Evolutionary conservation across 192 early-diverging fungal genomes (phyloP).

Genomic region (Coemansia pectinata): DNA sequence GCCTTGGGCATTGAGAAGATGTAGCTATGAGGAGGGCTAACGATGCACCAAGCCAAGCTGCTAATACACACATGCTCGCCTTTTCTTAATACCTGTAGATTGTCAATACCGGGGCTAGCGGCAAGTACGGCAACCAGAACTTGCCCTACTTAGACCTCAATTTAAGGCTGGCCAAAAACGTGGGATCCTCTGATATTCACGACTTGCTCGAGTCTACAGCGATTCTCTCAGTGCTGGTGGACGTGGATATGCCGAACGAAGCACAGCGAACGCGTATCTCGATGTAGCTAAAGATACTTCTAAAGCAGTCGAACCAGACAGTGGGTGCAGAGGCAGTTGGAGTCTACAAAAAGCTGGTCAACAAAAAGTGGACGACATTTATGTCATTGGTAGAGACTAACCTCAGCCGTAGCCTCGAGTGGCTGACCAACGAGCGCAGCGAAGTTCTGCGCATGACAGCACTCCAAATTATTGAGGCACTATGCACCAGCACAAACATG

Average conservation of each 20-base stretch:
- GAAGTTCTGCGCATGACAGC: constrained; percentile 26
- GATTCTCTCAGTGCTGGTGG: constrained; percentile 17
- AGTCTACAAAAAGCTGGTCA: constrained; percentile 20
- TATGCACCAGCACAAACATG: constrained; percentile 56
- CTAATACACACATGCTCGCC: background rate
- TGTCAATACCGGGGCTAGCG: constrained; percentile 14
- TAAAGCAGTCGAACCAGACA: constrained; percentile 4
- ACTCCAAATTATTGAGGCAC: constrained; percentile 21
- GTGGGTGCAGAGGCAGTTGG: constrained; percentile 25
- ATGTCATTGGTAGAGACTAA: constrained; percentile 19
- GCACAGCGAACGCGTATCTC: constrained; percentile 27
- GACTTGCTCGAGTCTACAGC: constrained; percentile 28
- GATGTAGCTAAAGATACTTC: constrained; percentile 14
- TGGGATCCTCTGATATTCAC: constrained; percentile 2
- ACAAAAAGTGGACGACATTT: constrained; percentile 16
- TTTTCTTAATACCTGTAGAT: constrained; percentile 13
- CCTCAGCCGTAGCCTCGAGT: constrained; percentile 25
- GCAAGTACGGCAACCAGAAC: constrained; percentile 26
- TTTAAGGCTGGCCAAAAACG: constrained; percentile 3
- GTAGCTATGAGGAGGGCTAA: background rate
- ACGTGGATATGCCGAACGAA: constrained; percentile 23
- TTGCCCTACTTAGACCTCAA: constrained; percentile 23
- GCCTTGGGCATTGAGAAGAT: background rate
- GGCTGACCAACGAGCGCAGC: constrained; percentile 21
- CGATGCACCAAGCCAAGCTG: background rate